Percentiles rank a stretch among this genome's conserved stretches.
Conservation (phyloP, 371 early-diverging fungal genomes). For the Circinella minor region DNA sequence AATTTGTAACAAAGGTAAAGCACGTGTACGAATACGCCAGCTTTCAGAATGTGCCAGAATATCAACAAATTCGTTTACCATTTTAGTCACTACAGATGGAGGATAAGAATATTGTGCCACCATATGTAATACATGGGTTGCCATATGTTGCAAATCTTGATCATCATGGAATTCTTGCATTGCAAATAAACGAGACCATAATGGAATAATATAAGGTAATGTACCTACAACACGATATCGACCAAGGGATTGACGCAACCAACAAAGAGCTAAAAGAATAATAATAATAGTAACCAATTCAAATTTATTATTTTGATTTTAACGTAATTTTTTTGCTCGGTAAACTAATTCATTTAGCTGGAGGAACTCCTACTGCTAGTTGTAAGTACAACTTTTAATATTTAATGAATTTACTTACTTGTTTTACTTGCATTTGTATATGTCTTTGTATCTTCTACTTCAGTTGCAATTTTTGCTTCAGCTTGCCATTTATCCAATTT, state of each 20-base stretch:
- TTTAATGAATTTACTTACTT: constrained; percentile 36
- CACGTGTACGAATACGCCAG: constrained; percentile 78
- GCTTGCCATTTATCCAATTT: constrained; percentile 46
- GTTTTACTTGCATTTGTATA: constrained; percentile 78
- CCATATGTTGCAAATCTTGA: constrained; percentile 69
- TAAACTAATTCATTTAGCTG: no score
- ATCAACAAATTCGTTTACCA: constrained; percentile 61
- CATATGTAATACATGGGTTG: constrained; percentile 55
- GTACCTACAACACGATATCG: constrained; percentile 59
- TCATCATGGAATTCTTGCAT: constrained; percentile 84
- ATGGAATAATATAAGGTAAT: constrained; percentile 52
- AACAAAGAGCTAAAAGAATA: constrained; percentile 58
- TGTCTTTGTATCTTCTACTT: constrained; percentile 47
- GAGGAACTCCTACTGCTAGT: no score
- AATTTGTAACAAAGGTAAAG: constrained; percentile 79
- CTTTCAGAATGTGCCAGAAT: constrained; percentile 59
- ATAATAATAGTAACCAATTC: background rate
- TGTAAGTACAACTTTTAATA: no score
- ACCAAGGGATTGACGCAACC: constrained; percentile 64
- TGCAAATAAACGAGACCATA: constrained; percentile 65
- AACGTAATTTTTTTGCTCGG: no score
- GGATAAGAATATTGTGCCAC: constrained; percentile 65
- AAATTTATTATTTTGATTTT: background rate
- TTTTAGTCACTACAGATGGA: constrained; percentile 48
- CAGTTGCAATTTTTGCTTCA: constrained; percentile 40